Conservation (phyloP, 2,329 filamentous ascomycete genomes). For the Ophiostoma ulmi region DNA sequence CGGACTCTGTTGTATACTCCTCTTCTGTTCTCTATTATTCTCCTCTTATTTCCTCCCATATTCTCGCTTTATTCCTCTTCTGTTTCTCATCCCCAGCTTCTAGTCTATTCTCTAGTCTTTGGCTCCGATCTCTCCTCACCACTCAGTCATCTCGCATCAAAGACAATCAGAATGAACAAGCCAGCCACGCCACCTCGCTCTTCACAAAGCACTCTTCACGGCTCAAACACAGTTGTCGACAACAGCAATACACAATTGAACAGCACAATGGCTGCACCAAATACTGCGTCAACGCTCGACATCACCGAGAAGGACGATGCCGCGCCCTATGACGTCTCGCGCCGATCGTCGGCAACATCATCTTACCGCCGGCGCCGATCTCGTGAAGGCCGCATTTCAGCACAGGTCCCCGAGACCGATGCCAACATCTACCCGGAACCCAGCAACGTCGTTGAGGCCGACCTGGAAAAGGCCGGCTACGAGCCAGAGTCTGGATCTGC, state of each 20-base stretch:
- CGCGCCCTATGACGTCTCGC: slow-evolving; percentile 17
- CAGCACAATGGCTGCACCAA: not conserved
- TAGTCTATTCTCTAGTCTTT: not conserved
- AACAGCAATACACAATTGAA: not conserved
- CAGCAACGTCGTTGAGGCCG: slow-evolving; percentile 31
- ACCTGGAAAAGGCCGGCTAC: slow-evolving; percentile 35
- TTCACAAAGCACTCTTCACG: slow-evolving; percentile 4
- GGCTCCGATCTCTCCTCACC: not conserved
- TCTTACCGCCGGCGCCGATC: slow-evolving; percentile 41
- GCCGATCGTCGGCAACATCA: slow-evolving; percentile 15
- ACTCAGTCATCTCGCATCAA: not conserved
- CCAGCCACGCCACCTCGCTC: not conserved
- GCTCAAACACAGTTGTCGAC: not conserved
- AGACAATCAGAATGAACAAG: not conserved
- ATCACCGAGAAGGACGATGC: slow-evolving; percentile 10
- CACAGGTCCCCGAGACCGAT: slow-evolving; percentile 35
- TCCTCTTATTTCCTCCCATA: not conserved
- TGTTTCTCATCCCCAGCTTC: not conserved
- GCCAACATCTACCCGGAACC: slow-evolving; percentile 36
- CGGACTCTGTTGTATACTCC: not conserved
- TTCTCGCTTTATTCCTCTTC: not conserved
- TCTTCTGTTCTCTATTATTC: not conserved
- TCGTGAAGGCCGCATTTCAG: slow-evolving; percentile 34
- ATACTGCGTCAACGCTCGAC: not conserved
- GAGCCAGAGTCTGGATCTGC: slow-evolving; percentile 5